Conservation (phyloP, 2,329 filamentous ascomycete genomes). For the Pseudogymnoascus sp. region DNA sequence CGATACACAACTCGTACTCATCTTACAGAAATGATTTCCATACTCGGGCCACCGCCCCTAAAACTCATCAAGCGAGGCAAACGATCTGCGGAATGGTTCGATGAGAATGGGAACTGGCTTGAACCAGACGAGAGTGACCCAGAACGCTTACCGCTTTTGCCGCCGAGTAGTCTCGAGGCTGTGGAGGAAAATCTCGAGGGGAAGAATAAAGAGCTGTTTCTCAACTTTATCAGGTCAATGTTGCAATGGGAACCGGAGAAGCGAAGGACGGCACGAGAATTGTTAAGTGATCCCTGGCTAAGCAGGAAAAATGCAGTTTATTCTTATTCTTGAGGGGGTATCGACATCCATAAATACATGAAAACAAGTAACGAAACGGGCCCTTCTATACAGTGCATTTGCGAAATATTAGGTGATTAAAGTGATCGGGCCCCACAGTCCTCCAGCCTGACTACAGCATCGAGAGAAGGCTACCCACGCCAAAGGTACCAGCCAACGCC, state of each 20-base stretch:
- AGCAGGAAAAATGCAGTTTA: neutral
- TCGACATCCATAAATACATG: neutral
- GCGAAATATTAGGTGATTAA: neutral
- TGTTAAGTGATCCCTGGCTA: conserved; percentile 15
- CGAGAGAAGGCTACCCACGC: conserved; percentile 1
- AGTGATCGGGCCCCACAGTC: neutral
- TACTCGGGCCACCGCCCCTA: conserved; percentile 16
- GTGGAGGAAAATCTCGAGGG: conserved; percentile 14
- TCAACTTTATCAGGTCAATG: conserved; percentile 16
- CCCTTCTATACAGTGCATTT: neutral
- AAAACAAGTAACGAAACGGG: no score
- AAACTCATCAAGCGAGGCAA: conserved; percentile 13
- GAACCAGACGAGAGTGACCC: conserved; percentile 13
- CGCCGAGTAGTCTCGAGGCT: conserved; percentile 15
- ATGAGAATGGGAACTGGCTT: conserved; percentile 15
- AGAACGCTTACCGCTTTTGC: conserved; percentile 14
- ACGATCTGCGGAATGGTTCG: conserved; percentile 14
- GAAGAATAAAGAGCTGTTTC: conserved; percentile 15
- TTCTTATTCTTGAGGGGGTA: neutral
- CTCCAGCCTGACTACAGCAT: conserved; percentile 10
- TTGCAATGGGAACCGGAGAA: conserved; percentile 17
- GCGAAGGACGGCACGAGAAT: conserved; percentile 15
- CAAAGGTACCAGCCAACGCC: neutral
- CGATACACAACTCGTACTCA: conserved; percentile 16
- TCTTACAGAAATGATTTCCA: conserved; percentile 17